These are phyloP conservation scores for Oryza rufipogon DNA, from an alignment of 176 grass and related monocot genomes.

Conservation along the genomic window DNA sequence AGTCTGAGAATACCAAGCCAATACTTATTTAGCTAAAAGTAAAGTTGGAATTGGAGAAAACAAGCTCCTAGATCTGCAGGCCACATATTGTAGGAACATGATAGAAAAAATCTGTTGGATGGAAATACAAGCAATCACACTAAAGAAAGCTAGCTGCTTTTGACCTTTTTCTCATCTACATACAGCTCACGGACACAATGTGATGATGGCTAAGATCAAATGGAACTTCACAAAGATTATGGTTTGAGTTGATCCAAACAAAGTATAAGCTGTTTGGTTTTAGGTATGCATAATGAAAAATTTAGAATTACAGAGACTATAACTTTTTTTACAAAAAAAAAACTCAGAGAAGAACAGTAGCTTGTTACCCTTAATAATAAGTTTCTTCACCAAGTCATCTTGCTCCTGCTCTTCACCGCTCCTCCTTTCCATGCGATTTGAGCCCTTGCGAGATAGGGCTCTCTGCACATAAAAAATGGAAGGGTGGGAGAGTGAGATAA, in stretches of 20 bases:
- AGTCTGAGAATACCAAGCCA: not conserved
- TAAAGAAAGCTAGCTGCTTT: not conserved
- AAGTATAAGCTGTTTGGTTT: not conserved
- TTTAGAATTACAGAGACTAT: not conserved
- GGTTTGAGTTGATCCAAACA: constrained; percentile 21
- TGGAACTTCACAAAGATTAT: not conserved
- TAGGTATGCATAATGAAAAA: constrained; percentile 14
- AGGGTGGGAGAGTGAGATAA: not conserved
- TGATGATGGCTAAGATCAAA: not conserved
- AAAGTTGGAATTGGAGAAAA: not conserved
- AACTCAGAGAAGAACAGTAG: not conserved
- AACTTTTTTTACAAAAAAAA: not conserved
- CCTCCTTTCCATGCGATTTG: constrained; percentile 72
- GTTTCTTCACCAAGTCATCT: constrained; percentile 67
- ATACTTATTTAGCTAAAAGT: not conserved
- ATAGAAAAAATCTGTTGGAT: not conserved
- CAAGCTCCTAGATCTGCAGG: not conserved
- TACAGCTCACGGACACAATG: not conserved
- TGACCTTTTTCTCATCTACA: not conserved
- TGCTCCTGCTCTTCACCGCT: constrained; percentile 68
- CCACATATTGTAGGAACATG: not conserved
- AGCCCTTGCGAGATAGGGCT: constrained; percentile 86
- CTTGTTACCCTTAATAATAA: constrained; percentile 76
- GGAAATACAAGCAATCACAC: not conserved
- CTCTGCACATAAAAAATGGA: constrained; percentile 52